A percentile compares a stretch with the other conserved stretches of the same genome.
These are phyloP conservation scores for Comarum palustre DNA, from an alignment of 306 rosid species.

Conservation along the genomic window DNA sequence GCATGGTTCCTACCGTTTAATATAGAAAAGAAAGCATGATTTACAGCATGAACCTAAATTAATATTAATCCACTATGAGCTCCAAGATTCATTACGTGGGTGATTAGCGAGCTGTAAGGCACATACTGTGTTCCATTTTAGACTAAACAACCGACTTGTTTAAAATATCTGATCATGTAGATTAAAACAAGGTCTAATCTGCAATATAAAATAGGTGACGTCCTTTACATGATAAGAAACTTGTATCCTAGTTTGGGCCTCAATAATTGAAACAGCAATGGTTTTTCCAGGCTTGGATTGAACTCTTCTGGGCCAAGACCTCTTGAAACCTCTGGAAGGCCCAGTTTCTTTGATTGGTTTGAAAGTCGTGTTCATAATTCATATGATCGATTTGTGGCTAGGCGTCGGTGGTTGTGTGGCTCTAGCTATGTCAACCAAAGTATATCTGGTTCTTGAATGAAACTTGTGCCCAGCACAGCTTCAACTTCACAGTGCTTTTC, in stretches of 20 bases:
- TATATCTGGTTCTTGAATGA: conserved; percentile 28
- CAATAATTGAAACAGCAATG: background rate
- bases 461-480: conserved; percentile 17
- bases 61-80: background rate
- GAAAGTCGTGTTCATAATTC: background rate
- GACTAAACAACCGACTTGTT: background rate
- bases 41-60: background rate
- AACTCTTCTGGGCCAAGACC: background rate
- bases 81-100: background rate
- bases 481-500: background rate
- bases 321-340: background rate
- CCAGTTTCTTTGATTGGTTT: background rate
- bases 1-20: background rate
- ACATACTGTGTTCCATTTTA: background rate
- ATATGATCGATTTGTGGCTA: conserved; percentile 1
- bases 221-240: background rate
- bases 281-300: background rate
- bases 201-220: background rate
- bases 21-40: background rate
- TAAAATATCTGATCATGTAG: background rate
- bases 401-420: conserved; percentile 32
- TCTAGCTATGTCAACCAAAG: conserved; percentile 22
- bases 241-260: background rate
- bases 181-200: background rate
- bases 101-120: background rate